A percentile compares a stretch with the other conserved stretches of the same genome.
Evolutionary conservation across 805 yeast species (phyloP).

Genomic region (Saccharomycopsis capsularis): DNA sequence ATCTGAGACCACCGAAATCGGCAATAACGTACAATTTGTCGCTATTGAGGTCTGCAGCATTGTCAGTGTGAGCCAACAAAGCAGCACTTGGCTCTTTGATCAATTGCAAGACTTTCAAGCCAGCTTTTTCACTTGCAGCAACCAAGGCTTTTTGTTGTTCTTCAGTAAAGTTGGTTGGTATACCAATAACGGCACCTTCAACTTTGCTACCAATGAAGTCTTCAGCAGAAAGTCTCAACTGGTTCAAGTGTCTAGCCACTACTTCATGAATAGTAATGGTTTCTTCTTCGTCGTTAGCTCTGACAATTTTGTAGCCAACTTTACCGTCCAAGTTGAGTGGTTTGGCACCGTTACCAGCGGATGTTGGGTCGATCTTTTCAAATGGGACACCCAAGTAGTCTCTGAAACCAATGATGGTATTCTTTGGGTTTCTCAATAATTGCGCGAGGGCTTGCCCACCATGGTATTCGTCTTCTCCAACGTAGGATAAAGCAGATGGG

Average conservation of each 20-base stretch:
- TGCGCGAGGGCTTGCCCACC: constrained; percentile 95
- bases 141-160: constrained; percentile 61
- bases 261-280: constrained; percentile 68
- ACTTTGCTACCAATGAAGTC: constrained; percentile 81
- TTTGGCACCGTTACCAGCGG: constrained; percentile 58
- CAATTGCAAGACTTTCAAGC: constrained; percentile 74
- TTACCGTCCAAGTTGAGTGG: constrained; percentile 60
- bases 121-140: constrained; percentile 60
- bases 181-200: constrained; percentile 79
- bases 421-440: constrained; percentile 79
- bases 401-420: constrained; percentile 86
- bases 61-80: constrained; percentile 64
- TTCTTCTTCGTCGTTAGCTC: constrained; percentile 42
- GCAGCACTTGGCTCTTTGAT: constrained; percentile 93
- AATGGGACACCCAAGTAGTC: constrained; percentile 80
- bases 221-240: constrained; percentile 81
- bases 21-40: constrained; percentile 86
- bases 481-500: constrained; percentile 86
- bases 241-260: constrained; percentile 73
- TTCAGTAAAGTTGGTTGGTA: constrained; percentile 81
- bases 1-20: constrained; percentile 93
- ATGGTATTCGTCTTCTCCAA: constrained; percentile 92
- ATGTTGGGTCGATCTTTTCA: constrained; percentile 59
- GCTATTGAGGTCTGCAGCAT: constrained; percentile 29
- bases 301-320: constrained; percentile 56